Conservation (phyloP, 1,284 basidiomycete genomes). For the Cystobasidium slooffiae region DNA sequence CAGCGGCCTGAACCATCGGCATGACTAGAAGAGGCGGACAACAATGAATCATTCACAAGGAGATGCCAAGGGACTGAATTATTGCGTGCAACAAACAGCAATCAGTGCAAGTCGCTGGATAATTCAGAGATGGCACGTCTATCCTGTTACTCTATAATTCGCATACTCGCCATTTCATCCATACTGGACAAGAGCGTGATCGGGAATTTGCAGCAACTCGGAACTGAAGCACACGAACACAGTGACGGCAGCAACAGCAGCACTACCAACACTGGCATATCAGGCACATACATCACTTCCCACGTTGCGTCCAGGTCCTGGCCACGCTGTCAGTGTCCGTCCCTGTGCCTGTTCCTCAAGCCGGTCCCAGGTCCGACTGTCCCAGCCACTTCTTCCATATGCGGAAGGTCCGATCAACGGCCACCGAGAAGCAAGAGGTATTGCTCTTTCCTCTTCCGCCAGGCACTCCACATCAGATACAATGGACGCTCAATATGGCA, state of each 20-base stretch:
- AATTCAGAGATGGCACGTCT: conserved; percentile 30
- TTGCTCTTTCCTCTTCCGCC: conserved; percentile 18
- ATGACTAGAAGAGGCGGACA: neutral
- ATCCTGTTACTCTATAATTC: neutral
- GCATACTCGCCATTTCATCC: conserved; percentile 7
- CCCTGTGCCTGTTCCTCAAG: neutral
- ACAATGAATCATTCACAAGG: neutral
- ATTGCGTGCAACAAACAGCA: neutral
- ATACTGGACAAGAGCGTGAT: neutral
- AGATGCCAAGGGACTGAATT: neutral
- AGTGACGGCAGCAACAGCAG: neutral
- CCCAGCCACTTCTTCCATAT: conserved; percentile 9
- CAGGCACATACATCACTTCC: neutral
- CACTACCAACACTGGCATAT: neutral
- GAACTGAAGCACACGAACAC: neutral
- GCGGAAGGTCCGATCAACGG: conserved; percentile 24
- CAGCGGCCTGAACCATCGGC: conserved; percentile 8
- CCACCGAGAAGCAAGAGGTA: neutral
- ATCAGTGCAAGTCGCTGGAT: conserved; percentile 1
- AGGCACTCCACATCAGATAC: neutral
- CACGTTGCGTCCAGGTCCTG: neutral
- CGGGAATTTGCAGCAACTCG: neutral
- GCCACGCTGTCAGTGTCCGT: neutral
- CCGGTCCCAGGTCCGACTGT: neutral
- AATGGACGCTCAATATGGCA: neutral